Conservation (phyloP, 2,329 filamentous ascomycete genomes). For the Ophiosphaerella korrae region DNA sequence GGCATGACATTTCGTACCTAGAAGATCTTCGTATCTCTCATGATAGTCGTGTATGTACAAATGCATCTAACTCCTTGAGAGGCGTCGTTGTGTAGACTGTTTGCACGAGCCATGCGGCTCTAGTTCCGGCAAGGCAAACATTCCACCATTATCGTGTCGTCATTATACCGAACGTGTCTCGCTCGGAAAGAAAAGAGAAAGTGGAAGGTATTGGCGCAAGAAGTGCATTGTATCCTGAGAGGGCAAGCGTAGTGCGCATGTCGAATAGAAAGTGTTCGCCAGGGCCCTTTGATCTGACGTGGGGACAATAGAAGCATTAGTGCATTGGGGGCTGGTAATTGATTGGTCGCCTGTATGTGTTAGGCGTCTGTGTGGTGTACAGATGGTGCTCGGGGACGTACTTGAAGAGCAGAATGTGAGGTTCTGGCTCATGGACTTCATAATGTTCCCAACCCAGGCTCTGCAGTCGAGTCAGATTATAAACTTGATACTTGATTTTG, state of each 20-base stretch:
- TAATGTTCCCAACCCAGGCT: slow-evolving; percentile 99
- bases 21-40: slow-evolving; percentile 19
- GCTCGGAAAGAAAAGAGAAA: slow-evolving; percentile 43
- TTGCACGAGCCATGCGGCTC: slow-evolving; percentile 25
- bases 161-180: slow-evolving; percentile 42
- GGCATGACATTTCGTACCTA: slow-evolving; percentile 14
- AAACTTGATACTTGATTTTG: no score
- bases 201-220: slow-evolving; percentile 25
- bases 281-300: slow-evolving; percentile 6
- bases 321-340: slow-evolving; percentile 75
- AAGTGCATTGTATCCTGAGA: slow-evolving; percentile 18
- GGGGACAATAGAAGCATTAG: slow-evolving; percentile 27
- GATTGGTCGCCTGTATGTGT: slow-evolving; percentile 69
- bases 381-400: slow-evolving; percentile 56
- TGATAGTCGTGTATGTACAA: slow-evolving; percentile 39
- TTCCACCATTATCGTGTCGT: slow-evolving; percentile 46
- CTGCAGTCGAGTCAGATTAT: slow-evolving; percentile 54
- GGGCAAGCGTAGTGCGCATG: slow-evolving; percentile 2
- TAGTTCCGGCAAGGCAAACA: slow-evolving; percentile 24
- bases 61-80: slow-evolving; percentile 22
- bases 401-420: slow-evolving; percentile 99
- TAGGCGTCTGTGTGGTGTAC: slow-evolving; percentile 6
- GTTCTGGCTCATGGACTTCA: slow-evolving; percentile 97
- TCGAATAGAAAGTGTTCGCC: background rate
- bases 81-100: slow-evolving; percentile 21